Conservation (phyloP, 352 stramenopile genomes). For the Globisporangium spiculum region DNA sequence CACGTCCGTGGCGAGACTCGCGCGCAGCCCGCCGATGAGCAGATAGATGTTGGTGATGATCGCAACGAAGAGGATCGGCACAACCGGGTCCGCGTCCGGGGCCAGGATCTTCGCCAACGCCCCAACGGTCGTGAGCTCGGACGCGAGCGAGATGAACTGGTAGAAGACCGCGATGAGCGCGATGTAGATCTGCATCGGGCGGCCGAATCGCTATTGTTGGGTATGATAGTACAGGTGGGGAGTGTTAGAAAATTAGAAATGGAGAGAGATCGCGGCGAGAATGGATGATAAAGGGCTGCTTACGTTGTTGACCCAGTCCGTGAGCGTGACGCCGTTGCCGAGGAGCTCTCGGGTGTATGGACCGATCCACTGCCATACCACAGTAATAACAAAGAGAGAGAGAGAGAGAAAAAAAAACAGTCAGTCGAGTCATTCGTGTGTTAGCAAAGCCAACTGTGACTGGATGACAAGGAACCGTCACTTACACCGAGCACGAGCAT, state of each 20-base stretch:
- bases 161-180: slow-evolving; percentile 70
- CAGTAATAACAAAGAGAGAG: neutral
- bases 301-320: slow-evolving; percentile 58
- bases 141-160: slow-evolving; percentile 79
- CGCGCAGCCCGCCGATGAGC: slow-evolving; percentile 65
- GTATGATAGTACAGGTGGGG: neutral
- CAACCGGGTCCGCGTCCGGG: slow-evolving; percentile 41
- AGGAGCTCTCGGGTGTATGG: slow-evolving; percentile 59
- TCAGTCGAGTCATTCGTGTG: neutral
- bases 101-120: slow-evolving; percentile 50
- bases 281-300: neutral
- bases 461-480: neutral
- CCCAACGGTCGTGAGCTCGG: slow-evolving; percentile 64
- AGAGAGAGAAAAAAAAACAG: neutral
- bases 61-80: slow-evolving; percentile 55
- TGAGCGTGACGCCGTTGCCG: slow-evolving; percentile 71
- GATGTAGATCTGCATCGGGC: slow-evolving; percentile 66
- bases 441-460: neutral
- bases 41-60: slow-evolving; percentile 75
- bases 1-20: slow-evolving; percentile 71
- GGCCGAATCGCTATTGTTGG: slow-evolving; percentile 49
- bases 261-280: neutral
- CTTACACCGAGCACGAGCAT: slow-evolving; percentile 53
- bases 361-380: slow-evolving; percentile 31
- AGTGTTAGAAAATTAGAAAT: neutral